A percentile compares a stretch with the other conserved stretches of the same genome.
phyloP scores from a whole-genome alignment of 331 rosid genomes.

The Dryas integrifolia region DNA sequence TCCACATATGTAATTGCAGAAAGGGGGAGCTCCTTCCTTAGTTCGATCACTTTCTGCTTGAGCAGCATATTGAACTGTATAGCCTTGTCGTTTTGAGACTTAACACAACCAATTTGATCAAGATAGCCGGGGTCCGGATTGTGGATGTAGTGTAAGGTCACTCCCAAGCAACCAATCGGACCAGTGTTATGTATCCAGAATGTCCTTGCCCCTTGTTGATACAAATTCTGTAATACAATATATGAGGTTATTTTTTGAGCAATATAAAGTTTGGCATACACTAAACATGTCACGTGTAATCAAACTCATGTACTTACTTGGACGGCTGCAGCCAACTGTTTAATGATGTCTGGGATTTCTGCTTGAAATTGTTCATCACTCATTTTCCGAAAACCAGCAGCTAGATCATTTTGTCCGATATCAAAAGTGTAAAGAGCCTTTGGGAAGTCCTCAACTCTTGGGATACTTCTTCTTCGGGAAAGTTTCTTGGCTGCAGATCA shows the following conservation, averaged over 20 bases:
- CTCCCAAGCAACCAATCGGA: constrained; percentile 70
- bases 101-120: constrained; percentile 62
- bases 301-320: constrained; percentile 39
- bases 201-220: constrained; percentile 56
- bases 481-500: constrained; percentile 32
- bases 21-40: constrained; percentile 45
- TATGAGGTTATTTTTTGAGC: background rate
- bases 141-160: constrained; percentile 33
- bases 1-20: constrained; percentile 64
- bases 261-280: background rate
- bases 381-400: constrained; percentile 43
- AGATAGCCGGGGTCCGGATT: constrained; percentile 32
- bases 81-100: constrained; percentile 57
- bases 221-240: constrained; percentile 39
- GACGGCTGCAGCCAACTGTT: constrained; percentile 44
- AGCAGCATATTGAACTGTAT: constrained; percentile 56
- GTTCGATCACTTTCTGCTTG: constrained; percentile 32
- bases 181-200: constrained; percentile 93
- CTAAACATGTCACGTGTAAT: background rate
- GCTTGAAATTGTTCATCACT: constrained; percentile 32
- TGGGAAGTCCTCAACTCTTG: constrained; percentile 59
- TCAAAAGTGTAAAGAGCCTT: constrained; percentile 71
- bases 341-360: constrained; percentile 46
- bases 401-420: constrained; percentile 80
- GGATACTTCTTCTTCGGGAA: constrained; percentile 36